phyloP scores from a whole-genome alignment of 192 early-diverging fungal genomes.

The Coemansia sp. region DNA sequence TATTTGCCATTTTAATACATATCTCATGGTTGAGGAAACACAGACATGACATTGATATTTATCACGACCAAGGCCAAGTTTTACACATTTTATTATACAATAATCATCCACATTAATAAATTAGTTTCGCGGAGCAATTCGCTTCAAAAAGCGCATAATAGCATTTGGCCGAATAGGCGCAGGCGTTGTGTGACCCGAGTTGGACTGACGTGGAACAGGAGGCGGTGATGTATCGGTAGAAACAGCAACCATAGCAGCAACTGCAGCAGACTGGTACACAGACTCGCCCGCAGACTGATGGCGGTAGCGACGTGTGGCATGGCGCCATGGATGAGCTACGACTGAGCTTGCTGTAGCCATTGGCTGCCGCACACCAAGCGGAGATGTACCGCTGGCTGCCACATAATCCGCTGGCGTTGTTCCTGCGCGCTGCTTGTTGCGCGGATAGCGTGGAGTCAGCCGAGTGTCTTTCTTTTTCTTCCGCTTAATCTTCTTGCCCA shows the following conservation, averaged over 20 bases:
- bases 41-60: no score
- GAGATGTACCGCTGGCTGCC: neutral
- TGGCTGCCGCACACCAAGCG: slow-evolving; percentile 1
- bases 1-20: no score
- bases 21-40: no score
- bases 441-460: neutral
- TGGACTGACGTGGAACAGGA: neutral
- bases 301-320: slow-evolving; percentile 17
- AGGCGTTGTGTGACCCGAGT: neutral
- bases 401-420: slow-evolving; percentile 8
- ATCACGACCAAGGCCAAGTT: neutral
- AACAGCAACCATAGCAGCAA: slow-evolving; percentile 16
- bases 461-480: slow-evolving; percentile 3
- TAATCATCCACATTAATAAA: neutral
- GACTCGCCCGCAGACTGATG: slow-evolving; percentile 32
- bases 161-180: slow-evolving; percentile 38
- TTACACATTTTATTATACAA: neutral
- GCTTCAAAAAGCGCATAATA: slow-evolving; percentile 48
- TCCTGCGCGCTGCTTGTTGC: slow-evolving; percentile 7
- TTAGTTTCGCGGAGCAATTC: slow-evolving; percentile 41
- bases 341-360: neutral
- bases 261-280: slow-evolving; percentile 16
- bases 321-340: slow-evolving; percentile 4
- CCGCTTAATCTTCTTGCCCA: slow-evolving; percentile 13
- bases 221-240: neutral